A percentile compares a stretch with the other conserved stretches of the same genome.
Conservation (phyloP, 345 rosid genomes). For the Psidium guajava region DNA sequence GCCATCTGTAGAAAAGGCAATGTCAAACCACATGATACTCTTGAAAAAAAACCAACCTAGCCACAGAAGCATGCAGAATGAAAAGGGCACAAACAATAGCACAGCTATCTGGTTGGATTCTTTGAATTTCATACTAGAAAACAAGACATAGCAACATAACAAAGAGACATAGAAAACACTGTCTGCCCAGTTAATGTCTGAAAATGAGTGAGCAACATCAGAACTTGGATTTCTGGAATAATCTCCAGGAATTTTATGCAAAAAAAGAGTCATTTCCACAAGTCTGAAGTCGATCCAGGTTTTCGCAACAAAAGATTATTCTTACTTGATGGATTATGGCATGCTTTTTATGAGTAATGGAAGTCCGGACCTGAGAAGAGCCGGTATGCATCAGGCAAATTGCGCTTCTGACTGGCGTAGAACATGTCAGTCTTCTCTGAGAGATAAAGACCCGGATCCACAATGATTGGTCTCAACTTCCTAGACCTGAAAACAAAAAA, state of each 20-base stretch:
- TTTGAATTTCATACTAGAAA: not conserved
- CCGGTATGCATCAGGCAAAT: slow-evolving; percentile 65
- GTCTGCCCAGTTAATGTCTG: not conserved
- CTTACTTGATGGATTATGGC: not conserved
- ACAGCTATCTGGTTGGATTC: not conserved
- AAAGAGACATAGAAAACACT: not conserved
- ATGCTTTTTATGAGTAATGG: not conserved
- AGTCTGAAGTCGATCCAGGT: not conserved
- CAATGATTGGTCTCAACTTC: slow-evolving; percentile 76
- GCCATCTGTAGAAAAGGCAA: not conserved
- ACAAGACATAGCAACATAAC: not conserved
- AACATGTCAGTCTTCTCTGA: slow-evolving; percentile 61
- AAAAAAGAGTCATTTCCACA: not conserved
- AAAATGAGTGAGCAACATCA: not conserved
- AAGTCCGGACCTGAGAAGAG: slow-evolving; percentile 57
- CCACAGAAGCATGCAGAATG: not conserved
- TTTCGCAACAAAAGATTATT: not conserved
- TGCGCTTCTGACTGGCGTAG: slow-evolving; percentile 71
- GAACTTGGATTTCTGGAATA: not conserved
- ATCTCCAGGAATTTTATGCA: not conserved
- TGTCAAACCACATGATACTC: not conserved
- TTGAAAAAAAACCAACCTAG: not conserved
- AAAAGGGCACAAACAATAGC: not conserved
- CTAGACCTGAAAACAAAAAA: slow-evolving; percentile 41
- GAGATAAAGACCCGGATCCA: slow-evolving; percentile 92